Conservation (phyloP, 2,329 filamentous ascomycete species). For the Cladosporium sp. region DNA sequence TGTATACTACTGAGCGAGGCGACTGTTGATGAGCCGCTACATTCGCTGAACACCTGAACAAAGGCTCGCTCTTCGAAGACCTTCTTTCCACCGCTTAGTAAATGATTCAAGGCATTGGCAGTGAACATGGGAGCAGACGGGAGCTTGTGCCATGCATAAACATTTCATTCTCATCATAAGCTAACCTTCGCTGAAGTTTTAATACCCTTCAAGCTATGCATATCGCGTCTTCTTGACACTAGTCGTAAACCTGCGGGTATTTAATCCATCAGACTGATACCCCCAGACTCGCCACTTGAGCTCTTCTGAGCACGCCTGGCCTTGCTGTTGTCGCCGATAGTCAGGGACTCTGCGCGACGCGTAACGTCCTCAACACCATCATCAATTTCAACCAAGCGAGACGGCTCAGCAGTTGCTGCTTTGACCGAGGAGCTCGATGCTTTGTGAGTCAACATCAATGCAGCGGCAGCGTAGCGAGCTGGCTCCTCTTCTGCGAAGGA, state of each 20-base stretch:
- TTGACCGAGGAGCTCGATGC: neutral
- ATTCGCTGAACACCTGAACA: too few species aligned
- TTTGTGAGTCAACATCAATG: neutral
- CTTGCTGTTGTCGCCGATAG: neutral
- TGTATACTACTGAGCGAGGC: too few species aligned
- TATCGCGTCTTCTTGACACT: neutral
- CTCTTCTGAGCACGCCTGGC: neutral
- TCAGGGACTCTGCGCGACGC: neutral
- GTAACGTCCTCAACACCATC: neutral
- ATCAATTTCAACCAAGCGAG: neutral
- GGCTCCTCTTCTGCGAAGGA: constrained; percentile 25
- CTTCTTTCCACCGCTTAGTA: neutral
- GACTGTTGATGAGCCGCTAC: too few species aligned
- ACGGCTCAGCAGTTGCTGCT: neutral
- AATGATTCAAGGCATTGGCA: neutral
- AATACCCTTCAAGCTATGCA: neutral
- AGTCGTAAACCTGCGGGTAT: neutral
- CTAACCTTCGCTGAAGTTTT: neutral
- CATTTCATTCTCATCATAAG: neutral
- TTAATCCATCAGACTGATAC: neutral
- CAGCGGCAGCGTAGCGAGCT: constrained; percentile 15
- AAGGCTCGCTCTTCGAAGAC: too few species aligned
- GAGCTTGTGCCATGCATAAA: neutral
- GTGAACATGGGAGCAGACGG: neutral
- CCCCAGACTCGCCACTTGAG: neutral